Conservation (phyloP, 768 basidiomycete species). For the Daedaleopsis nitida region DNA sequence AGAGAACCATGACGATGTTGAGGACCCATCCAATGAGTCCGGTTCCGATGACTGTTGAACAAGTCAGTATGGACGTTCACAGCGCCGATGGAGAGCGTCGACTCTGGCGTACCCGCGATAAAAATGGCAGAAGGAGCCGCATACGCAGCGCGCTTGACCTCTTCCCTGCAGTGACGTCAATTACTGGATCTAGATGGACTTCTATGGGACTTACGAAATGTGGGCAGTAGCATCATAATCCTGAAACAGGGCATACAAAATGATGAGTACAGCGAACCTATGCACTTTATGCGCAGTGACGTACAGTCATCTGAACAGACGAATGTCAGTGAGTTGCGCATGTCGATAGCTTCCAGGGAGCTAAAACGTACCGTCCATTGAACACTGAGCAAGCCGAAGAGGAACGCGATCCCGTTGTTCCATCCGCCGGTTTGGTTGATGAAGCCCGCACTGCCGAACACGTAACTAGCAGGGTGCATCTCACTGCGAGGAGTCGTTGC, state of each 20-base stretch:
- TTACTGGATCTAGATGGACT: neutral
- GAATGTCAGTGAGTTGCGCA: neutral
- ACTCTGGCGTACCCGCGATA: slow-evolving; percentile 48
- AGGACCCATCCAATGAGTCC: slow-evolving; percentile 83
- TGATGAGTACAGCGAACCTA: slow-evolving; percentile 4
- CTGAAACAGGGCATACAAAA: slow-evolving; percentile 33
- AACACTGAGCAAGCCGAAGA: slow-evolving; percentile 83
- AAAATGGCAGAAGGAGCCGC: slow-evolving; percentile 69
- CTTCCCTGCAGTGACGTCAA: slow-evolving; percentile 50
- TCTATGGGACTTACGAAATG: slow-evolving; percentile 59
- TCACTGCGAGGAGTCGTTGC: slow-evolving; percentile 70
- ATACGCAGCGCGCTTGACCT: slow-evolving; percentile 78
- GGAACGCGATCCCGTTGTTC: slow-evolving; percentile 78
- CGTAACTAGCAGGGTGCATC: slow-evolving; percentile 80
- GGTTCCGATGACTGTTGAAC: slow-evolving; percentile 58
- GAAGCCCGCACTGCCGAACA: slow-evolving; percentile 76
- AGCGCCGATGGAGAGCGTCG: no score
- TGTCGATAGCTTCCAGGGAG: neutral
- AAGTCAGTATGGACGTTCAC: slow-evolving; percentile 20
- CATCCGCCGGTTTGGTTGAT: slow-evolving; percentile 81
- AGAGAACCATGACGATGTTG: slow-evolving; percentile 85
- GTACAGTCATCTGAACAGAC: slow-evolving; percentile 55
- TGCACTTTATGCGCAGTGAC: slow-evolving; percentile 7
- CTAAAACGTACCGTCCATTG: slow-evolving; percentile 74
- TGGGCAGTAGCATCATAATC: slow-evolving; percentile 84